A percentile compares a stretch with the other conserved stretches of the same genome.
phyloP scores from a whole-genome alignment of 441 rosid genomes.

The Mallotus repandus region DNA sequence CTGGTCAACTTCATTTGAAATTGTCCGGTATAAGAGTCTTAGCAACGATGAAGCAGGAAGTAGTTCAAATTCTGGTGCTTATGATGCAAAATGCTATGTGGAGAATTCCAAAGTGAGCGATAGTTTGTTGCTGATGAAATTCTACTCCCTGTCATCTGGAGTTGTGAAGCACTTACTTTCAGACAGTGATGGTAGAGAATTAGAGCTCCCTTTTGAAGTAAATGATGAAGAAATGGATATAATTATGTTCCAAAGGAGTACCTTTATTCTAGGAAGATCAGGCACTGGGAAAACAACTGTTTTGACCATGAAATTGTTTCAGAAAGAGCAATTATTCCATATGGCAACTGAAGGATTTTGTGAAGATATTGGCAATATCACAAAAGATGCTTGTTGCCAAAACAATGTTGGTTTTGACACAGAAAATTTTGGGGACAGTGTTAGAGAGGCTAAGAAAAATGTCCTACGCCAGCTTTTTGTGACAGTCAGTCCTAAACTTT shows the following conservation, averaged over 20 bases:
- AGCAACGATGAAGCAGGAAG: slow-evolving; percentile 10
- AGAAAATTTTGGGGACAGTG: too few species aligned
- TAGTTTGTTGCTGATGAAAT: slow-evolving; percentile 53
- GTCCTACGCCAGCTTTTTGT: too few species aligned
- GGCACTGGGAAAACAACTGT: slow-evolving; percentile 68
- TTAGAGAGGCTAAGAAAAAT: too few species aligned
- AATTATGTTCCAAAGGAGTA: slow-evolving; percentile 32
- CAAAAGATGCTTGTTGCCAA: slow-evolving; percentile 25
- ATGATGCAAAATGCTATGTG: slow-evolving; percentile 15
- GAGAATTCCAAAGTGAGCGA: slow-evolving; percentile 47
- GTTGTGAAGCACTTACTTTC: too few species aligned
- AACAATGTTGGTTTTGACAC: not conserved
- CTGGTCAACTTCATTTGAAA: slow-evolving; percentile 35
- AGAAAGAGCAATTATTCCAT: slow-evolving; percentile 30
- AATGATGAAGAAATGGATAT: slow-evolving; percentile 44
- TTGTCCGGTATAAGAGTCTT: slow-evolving; percentile 28
- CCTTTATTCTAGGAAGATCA: slow-evolving; percentile 54
- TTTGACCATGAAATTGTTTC: slow-evolving; percentile 45
- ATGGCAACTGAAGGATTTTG: too few species aligned
- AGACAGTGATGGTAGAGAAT: slow-evolving; percentile 32
- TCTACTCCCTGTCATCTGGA: slow-evolving; percentile 31
- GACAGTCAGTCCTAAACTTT: too few species aligned
- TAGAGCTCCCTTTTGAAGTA: slow-evolving; percentile 49
- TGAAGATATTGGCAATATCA: slow-evolving; percentile 5
- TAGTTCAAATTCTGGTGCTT: not conserved